These are phyloP conservation scores for Vigna radiata DNA, from an alignment of 306 rosid species.

Conservation along the genomic window DNA sequence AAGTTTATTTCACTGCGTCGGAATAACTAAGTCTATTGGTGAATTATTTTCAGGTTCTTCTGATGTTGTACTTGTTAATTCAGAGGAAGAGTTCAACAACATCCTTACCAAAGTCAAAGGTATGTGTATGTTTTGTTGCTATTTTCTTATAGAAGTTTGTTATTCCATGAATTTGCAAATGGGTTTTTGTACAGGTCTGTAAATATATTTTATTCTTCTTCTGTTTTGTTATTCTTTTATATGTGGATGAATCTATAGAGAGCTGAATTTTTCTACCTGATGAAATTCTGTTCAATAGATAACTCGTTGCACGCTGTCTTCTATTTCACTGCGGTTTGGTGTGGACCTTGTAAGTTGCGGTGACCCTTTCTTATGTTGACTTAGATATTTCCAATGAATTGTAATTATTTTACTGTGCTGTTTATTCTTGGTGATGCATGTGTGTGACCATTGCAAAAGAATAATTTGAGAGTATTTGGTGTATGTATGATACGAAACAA, in stretches of 20 bases:
- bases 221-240: background rate
- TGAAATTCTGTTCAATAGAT: constrained; percentile 49
- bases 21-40: background rate
- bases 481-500: background rate
- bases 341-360: constrained; percentile 87
- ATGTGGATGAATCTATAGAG: background rate
- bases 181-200: background rate
- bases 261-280: constrained; percentile 32
- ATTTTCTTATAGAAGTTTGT: background rate
- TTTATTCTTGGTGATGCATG: background rate
- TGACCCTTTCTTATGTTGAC: background rate
- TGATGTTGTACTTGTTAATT: constrained; percentile 56
- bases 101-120: constrained; percentile 64
- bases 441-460: background rate
- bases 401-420: background rate
- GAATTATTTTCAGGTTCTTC: constrained; percentile 60
- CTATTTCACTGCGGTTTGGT: constrained; percentile 93
- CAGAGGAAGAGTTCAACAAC: constrained; percentile 62
- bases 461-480: background rate
- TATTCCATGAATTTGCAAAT: background rate
- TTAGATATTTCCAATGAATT: constrained; percentile 1
- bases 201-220: background rate
- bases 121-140: constrained; percentile 25
- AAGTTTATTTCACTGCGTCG: background rate
- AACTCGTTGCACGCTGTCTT: constrained; percentile 71